Evolutionary conservation across 1,284 basidiomycete species (phyloP), one percentile per base, ranked within the genome.

Genomic region (Mycena sp.): DNA sequence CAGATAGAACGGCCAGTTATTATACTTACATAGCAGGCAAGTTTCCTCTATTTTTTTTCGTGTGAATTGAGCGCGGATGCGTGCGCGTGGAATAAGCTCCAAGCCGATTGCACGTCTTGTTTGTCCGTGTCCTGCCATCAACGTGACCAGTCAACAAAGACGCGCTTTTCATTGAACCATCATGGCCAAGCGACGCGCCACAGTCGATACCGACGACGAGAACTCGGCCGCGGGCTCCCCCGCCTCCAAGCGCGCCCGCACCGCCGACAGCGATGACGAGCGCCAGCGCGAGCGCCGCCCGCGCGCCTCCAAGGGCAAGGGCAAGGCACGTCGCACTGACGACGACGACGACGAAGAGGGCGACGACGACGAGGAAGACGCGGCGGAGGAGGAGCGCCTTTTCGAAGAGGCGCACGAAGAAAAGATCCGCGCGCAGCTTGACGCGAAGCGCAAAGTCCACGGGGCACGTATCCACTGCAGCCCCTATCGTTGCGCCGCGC

Each of bases 381-480:
- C 52, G 35, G 69, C 65, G 6, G 70, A 70, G 21, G 70, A 67
- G 19, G 67, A 64, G 25, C 73, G 70, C 3, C 65, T 69, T 35
- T 72, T 74, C 1, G 74, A 76, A 11, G 75, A 84, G 61, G 80
- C 85, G 56, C 79, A 89, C 62, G 83, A 83, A 21, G 86, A 85
- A 53, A 78, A 76, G 44, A 81, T 92, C 60, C 82, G 85, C 28
- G 82, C 80, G 38, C 80, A 80, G 54, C 78, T 92, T 43, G 83
- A 87, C 69, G 78, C 76, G 35, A 85, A 82, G 69, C 80, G 81
- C 52, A 85, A 81, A 65, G 76, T 78, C 6, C 82, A 84, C 32
- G 90, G 90, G 9, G 90, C 90, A 72, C 68, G 86, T 79, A 5
- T 45, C 37, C n/a, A n/a, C n/a, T n/a, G n/a, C n/a, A n/a, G n/a